Base-by-base conservation (phyloP, 805 yeast genomes). In the Candida easanensis region DNA sequence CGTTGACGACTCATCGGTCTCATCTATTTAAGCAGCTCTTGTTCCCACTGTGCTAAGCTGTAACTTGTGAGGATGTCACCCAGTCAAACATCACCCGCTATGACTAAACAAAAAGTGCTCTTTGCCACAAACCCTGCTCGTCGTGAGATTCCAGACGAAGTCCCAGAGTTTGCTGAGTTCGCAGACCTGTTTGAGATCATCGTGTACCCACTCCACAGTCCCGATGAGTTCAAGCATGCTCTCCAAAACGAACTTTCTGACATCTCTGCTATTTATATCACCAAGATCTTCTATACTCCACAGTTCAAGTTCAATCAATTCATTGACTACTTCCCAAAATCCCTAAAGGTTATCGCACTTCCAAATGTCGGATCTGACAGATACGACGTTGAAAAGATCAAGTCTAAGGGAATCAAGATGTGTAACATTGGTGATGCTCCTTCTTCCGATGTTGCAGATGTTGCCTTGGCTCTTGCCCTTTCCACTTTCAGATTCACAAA, bases 371-470 rank as follows among this genome's bases (percentile, higher is more conserved):
- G 88, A 0, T 67, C 65, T 48, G 85, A 80, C 48, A 68, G 69
- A 38, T 73, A 73, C 44, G 79, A 79, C 51, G 71, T 68, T 3
- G 51, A 51, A 9, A 66, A 56, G 14, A 60, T 82, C 61, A 60
- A 64, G 20, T 64, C 63, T 25, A 66, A 69, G 16, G 74, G 73
- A n/a, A 76, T 85, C 33, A 55, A 65, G 18, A 66, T 85, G 50
- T 78, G 85, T 48, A 82, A 85, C 58, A 79, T 81, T 44, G 74
- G 85, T 47, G 63, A 74, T 8, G 69, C 70, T 27, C 80, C 83
- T 0, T 76, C 84, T 2, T 75, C 69, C 21, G 81, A 84, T 14
- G 93, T 85, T 26, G 84, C 89, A 3, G 93, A 85, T 50, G 61
- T 80, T 44, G 90, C 82, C 2, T 63, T 84, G 38, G 73, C 67